Evolutionary conservation across 768 basidiomycete species (phyloP), one percentile per base, ranked within the genome.

Genomic region (Rhodotorula taiwanensis): DNA sequence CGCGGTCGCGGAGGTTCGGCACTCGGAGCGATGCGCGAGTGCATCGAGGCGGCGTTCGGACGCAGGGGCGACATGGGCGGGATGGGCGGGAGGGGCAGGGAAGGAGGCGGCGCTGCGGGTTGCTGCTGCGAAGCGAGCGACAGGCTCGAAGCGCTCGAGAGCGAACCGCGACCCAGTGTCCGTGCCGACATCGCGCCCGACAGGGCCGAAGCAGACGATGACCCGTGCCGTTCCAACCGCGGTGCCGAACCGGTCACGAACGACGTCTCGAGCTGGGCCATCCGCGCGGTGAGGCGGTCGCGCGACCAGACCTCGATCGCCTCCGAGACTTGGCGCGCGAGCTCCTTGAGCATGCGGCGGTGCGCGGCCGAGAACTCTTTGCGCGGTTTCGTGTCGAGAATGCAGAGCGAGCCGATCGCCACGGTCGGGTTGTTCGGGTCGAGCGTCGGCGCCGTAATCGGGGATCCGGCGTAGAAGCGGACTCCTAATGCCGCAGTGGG

Each of bases 341-440:
- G 49, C 34, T 71, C 66, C 28, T 45, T 61, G 55, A 73, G 63
- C 5, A 71, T 61, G 23, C 55, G 42, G 16, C 66, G 60, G 52
- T 73, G 65, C n/a, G 67, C 71, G 16, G 49, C 54, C 4, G 60
- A 53, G 45, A 72, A 71, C 27, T 44, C 57, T 11, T 44, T 41
- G 6, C 71, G 58, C 10, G 71, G 70, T 28, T 64, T 53, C 33
- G 64, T 55, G 48, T 73, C 72, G 54, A 71, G 58, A 4, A 73
- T 52, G 54, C 72, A 73, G 10, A 73, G 62, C 0, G 70, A 62
- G 2, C 72, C 72, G 39, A 73, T 62, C 1, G 65, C 67, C 5
- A 62, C 70, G n/a, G 59, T 55, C 6, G 50, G 27, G 13, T 36
- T 34, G 7, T 18, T 21, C 43, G 43, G 43, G 43, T 44, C 43